Percentiles rank a stretch among this genome's conserved stretches.
phyloP scores from a whole-genome alignment of 257 asterid species.

The Solanum peruvianum region DNA sequence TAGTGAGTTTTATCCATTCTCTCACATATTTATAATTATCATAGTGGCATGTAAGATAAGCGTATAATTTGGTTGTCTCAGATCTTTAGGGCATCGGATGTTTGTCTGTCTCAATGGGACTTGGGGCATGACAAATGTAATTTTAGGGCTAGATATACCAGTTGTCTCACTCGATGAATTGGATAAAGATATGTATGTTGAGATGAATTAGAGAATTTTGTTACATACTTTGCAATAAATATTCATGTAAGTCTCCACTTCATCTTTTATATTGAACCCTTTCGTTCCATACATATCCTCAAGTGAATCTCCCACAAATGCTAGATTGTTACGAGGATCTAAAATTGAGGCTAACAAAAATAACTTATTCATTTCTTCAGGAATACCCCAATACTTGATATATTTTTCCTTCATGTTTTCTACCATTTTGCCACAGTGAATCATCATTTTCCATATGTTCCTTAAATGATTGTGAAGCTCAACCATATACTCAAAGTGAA shows the following conservation, averaged over 20 bases:
- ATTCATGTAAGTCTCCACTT: not conserved
- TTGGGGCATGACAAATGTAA: too few species aligned
- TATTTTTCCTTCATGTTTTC: not conserved
- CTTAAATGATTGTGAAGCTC: not conserved
- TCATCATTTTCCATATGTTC: not conserved
- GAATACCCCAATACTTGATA: not conserved
- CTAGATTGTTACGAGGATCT: not conserved
- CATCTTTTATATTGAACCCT: not conserved
- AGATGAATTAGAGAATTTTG: not conserved
- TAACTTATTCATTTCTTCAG: not conserved
- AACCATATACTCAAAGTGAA: not conserved
- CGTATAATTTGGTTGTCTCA: too few species aligned
- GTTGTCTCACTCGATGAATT: not conserved
- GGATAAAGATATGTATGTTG: not conserved
- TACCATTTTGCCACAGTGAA: not conserved
- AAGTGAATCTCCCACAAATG: not conserved
- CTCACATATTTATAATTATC: too few species aligned
- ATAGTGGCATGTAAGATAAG: too few species aligned
- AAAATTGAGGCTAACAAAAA: not conserved
- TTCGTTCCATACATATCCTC: not conserved
- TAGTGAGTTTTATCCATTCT: too few species aligned
- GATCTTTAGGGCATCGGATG: too few species aligned
- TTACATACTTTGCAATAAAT: not conserved
- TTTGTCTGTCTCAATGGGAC: too few species aligned
- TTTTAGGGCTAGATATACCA: not conserved